Evolutionary conservation across 805 yeast genomes (phyloP).

Genomic region (Saccharomycopsis malanga): DNA sequence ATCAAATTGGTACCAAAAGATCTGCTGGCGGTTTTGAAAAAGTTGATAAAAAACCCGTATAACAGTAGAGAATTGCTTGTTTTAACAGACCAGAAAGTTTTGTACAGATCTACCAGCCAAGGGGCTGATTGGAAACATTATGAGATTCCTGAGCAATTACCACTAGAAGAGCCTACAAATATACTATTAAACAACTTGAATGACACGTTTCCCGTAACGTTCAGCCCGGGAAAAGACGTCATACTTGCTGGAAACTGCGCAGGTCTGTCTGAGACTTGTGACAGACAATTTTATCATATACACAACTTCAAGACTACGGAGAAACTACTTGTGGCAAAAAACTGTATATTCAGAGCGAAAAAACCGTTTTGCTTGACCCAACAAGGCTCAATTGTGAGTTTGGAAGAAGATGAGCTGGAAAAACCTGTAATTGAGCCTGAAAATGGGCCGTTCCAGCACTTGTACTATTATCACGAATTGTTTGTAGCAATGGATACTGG

Average conservation of each 20-base stretch:
- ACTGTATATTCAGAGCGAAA: not conserved
- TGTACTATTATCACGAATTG: not conserved
- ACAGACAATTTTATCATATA: constrained; percentile 1
- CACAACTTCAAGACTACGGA: not conserved
- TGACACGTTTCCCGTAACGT: constrained; percentile 4
- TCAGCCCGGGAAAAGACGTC: not conserved
- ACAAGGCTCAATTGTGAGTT: constrained; percentile 1
- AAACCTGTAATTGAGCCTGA: not conserved
- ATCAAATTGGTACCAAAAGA: too few relatives aligned
- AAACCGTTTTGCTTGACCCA: constrained; percentile 4
- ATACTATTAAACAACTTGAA: constrained; percentile 3
- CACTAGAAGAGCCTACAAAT: not conserved
- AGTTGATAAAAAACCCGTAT: constrained; percentile 9
- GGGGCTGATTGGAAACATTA: constrained; percentile 7
- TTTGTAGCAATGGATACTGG: not conserved
- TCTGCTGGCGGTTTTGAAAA: too few relatives aligned
- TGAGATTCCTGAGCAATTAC: not conserved
- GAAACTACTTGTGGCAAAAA: not conserved
- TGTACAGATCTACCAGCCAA: constrained; percentile 1
- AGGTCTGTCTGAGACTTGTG: too few relatives aligned
- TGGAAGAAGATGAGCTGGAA: not conserved
- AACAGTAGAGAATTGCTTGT: not conserved
- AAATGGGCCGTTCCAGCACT: not conserved
- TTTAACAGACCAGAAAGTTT: constrained; percentile 1
- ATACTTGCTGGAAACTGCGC: constrained; percentile 1